Conservation (phyloP, 176 grass and related monocot species). For the Typha latifolia region DNA sequence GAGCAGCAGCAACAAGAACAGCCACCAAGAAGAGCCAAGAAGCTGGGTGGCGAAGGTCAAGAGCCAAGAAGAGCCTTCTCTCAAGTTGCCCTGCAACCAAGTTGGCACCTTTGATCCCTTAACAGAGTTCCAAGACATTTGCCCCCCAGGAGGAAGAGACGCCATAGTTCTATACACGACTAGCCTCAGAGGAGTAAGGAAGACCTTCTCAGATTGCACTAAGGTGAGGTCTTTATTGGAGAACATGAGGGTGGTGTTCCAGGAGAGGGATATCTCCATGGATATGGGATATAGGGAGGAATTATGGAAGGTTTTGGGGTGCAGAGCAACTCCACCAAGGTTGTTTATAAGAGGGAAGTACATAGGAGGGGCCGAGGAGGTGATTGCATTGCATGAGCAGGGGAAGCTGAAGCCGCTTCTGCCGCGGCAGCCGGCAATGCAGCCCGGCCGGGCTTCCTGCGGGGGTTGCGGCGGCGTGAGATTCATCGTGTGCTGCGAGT, state of each 20-base stretch:
- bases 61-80: too few relatives aligned
- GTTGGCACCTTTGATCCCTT: too few relatives aligned
- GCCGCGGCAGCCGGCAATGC: neutral
- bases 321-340: constrained; percentile 46
- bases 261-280: constrained; percentile 83
- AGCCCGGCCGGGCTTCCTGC: constrained; percentile 18
- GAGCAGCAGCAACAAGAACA: too few relatives aligned
- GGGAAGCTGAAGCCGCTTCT: constrained; percentile 45
- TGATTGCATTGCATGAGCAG: constrained; percentile 57
- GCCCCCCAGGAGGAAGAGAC: constrained; percentile 40
- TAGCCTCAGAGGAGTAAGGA: constrained; percentile 57
- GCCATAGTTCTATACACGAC: constrained; percentile 61
- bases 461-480: constrained; percentile 34
- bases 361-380: constrained; percentile 44
- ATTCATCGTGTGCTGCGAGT: constrained; percentile 50
- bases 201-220: constrained; percentile 67
- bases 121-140: constrained; percentile 35
- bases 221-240: constrained; percentile 44
- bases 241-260: constrained; percentile 43
- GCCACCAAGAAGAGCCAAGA: too few relatives aligned
- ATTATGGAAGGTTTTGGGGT: constrained; percentile 34
- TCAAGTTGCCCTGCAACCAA: too few relatives aligned
- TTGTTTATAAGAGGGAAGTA: constrained; percentile 62
- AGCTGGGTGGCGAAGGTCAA: too few relatives aligned
- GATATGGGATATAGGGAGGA: constrained; percentile 61